phyloP scores from a whole-genome alignment of 441 rosid genomes.

The Populus hybrid region DNA sequence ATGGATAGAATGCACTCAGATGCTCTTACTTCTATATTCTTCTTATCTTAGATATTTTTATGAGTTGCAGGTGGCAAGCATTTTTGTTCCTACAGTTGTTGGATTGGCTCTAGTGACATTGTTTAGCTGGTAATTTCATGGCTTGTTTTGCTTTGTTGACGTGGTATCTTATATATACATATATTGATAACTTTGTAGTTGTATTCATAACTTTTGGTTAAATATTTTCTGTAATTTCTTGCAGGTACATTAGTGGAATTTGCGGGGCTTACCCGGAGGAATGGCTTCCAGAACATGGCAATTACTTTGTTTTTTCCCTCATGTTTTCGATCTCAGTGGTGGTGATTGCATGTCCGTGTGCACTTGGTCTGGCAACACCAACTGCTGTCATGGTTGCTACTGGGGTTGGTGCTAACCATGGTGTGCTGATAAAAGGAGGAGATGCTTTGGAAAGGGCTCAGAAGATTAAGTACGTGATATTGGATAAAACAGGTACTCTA shows the following conservation, averaged over 20 bases:
- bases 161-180: not conserved
- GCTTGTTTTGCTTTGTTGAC: not conserved
- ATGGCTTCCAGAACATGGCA: constrained; percentile 86
- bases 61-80: constrained; percentile 84
- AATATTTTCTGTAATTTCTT: constrained; percentile 16
- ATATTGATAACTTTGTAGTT: not conserved
- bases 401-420: constrained; percentile 96
- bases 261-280: constrained; percentile 76
- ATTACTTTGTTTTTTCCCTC: constrained; percentile 83
- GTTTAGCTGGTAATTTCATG: constrained; percentile 68
- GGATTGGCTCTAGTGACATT: constrained; percentile 69
- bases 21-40: not conserved
- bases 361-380: constrained; percentile 98
- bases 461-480: constrained; percentile 82
- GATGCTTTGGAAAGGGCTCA: constrained; percentile 98
- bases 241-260: constrained; percentile 76
- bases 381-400: constrained; percentile 99
- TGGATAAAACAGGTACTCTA: constrained; percentile 97
- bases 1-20: not conserved
- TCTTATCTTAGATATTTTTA: constrained; percentile 21
- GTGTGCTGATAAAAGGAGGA: constrained; percentile 97
- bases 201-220: not conserved
- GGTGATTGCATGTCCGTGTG: constrained; percentile 98
- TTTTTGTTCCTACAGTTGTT: constrained; percentile 93
- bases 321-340: constrained; percentile 97